Percentiles rank a stretch among this genome's conserved stretches.
Conservation (phyloP, 768 basidiomycete genomes). For the Botryobasidium botryosum region DNA sequence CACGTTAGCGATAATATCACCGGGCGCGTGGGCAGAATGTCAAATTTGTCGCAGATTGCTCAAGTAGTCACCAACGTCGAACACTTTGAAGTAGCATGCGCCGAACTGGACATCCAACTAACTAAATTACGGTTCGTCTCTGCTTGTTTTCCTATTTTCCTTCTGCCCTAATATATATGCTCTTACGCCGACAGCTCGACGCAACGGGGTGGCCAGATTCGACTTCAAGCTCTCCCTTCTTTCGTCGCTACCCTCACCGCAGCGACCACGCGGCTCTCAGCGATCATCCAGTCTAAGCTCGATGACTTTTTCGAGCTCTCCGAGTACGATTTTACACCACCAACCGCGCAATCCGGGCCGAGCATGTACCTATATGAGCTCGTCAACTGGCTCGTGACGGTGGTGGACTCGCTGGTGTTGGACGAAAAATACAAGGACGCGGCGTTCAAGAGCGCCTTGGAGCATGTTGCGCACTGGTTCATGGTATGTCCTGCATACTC, state of each 20-base stretch:
- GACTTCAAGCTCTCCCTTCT: slow-evolving; percentile 34
- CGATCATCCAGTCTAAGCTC: slow-evolving; percentile 76
- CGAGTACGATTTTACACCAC: slow-evolving; percentile 82
- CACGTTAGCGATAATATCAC: slow-evolving; percentile 63
- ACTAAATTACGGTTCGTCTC: slow-evolving; percentile 54
- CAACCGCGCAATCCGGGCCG: slow-evolving; percentile 37
- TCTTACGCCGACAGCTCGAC: slow-evolving; percentile 37
- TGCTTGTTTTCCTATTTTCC: slow-evolving; percentile 1
- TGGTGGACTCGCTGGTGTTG: slow-evolving; percentile 78
- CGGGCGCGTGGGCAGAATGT: slow-evolving; percentile 52
- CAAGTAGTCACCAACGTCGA: slow-evolving; percentile 88
- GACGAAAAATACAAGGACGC: slow-evolving; percentile 76
- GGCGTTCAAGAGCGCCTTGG: slow-evolving; percentile 76
- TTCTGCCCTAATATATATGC: neutral
- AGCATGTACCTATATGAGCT: slow-evolving; percentile 93
- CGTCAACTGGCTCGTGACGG: slow-evolving; percentile 89
- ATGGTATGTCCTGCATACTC: slow-evolving; percentile 40
- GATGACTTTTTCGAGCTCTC: slow-evolving; percentile 79
- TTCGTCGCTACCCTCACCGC: slow-evolving; percentile 53
- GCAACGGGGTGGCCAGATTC: slow-evolving; percentile 68
- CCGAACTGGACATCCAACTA: slow-evolving; percentile 69
- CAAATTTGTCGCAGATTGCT: slow-evolving; percentile 76
- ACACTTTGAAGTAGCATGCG: slow-evolving; percentile 72
- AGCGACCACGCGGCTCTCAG: slow-evolving; percentile 59
- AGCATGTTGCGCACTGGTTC: slow-evolving; percentile 71